These are phyloP conservation scores for Penicillium coffeae DNA, from an alignment of 495 filamentous ascomycete genomes.

Conservation along the genomic window DNA sequence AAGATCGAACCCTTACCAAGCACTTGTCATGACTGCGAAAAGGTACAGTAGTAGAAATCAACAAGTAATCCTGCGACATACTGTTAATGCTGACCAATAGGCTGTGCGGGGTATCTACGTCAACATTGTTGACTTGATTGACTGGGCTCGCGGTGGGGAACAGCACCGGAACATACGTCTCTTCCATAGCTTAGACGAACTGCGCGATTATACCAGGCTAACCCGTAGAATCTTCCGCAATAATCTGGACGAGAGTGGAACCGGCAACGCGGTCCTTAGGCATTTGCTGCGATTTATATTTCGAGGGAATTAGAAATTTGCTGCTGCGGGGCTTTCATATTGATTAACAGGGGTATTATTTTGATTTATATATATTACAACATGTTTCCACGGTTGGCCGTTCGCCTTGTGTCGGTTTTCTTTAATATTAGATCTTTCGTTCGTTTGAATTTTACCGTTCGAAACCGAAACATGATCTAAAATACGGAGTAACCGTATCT, in stretches of 20 bases:
- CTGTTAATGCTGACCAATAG: not conserved
- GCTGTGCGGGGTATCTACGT: conserved; percentile 6
- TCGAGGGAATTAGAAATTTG: not conserved
- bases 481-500: too few relatives aligned
- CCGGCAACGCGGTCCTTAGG: not conserved
- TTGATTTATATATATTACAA: not conserved
- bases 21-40: not conserved
- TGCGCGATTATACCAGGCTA: not conserved
- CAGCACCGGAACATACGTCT: not conserved
- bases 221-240: not conserved
- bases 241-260: not conserved
- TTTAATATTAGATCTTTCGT: too few relatives aligned
- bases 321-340: too few relatives aligned
- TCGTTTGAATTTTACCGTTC: too few relatives aligned
- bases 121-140: conserved; percentile 22
- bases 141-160: conserved; percentile 1
- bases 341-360: not conserved
- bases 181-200: not conserved
- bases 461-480: too few relatives aligned
- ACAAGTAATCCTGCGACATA: not conserved
- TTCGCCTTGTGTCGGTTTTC: too few relatives aligned
- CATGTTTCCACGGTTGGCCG: too few relatives aligned
- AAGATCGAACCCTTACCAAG: conserved; percentile 14
- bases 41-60: not conserved
- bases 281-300: conserved; percentile 1